phyloP scores from a whole-genome alignment of 1,284 basidiomycete species.

The Gymnopus androsaceus region DNA sequence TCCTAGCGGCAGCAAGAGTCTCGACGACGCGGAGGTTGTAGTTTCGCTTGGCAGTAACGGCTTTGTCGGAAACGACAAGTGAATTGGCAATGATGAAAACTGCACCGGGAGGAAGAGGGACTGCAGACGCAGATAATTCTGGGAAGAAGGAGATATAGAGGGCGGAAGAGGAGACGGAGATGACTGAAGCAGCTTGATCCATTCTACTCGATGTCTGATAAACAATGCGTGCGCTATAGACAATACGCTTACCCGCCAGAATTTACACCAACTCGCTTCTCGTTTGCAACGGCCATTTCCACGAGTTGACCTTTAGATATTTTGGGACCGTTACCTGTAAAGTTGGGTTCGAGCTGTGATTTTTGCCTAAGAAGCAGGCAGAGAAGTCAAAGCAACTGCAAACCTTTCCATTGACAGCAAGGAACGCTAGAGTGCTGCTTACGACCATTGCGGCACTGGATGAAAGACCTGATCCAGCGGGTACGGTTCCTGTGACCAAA shows the following conservation, averaged over 20 bases:
- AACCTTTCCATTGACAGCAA: constrained; percentile 71
- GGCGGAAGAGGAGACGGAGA: constrained; percentile 67
- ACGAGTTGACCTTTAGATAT: constrained; percentile 74
- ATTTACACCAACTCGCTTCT: constrained; percentile 82
- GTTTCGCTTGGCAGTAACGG: constrained; percentile 69
- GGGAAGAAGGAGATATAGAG: constrained; percentile 85
- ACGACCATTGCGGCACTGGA: constrained; percentile 88
- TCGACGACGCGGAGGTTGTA: constrained; percentile 91
- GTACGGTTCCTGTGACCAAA: constrained; percentile 77
- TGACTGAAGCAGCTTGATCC: constrained; percentile 85
- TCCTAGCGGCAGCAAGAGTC: constrained; percentile 75
- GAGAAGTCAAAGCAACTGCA: not conserved
- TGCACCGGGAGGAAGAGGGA: constrained; percentile 53
- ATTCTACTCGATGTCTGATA: constrained; percentile 45
- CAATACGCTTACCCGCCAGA: constrained; percentile 62
- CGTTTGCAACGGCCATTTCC: constrained; percentile 78
- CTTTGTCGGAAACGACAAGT: constrained; percentile 82
- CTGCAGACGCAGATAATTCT: constrained; percentile 62
- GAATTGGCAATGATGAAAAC: constrained; percentile 85
- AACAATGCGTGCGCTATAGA: not conserved
- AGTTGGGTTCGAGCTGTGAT: constrained; percentile 34
- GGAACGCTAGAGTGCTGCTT: constrained; percentile 76
- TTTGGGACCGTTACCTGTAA: constrained; percentile 19
- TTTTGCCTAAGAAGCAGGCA: not conserved
- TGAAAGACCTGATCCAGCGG: constrained; percentile 80